Evolutionary conservation across 192 early-diverging fungal species (phyloP), one percentile per base, ranked within the genome.

Genomic region (Obelidium mucronatum): DNA sequence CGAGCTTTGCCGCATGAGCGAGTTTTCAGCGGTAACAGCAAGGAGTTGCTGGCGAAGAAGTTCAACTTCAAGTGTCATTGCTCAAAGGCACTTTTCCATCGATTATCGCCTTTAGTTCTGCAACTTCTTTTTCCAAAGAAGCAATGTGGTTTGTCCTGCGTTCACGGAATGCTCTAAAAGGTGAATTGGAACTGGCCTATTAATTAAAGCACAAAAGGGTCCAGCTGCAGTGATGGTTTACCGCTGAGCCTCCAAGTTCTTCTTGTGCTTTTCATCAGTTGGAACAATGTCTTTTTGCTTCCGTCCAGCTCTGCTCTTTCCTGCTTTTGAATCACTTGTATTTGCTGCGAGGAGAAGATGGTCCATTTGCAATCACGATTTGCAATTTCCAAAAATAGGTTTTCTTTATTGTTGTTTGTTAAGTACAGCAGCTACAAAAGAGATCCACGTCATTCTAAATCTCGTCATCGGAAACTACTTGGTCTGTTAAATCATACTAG

Each of bases 401-500:
- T n/a, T n/a, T n/a, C n/a, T n/a, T n/a, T n/a, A n/a, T n/a, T n/a
- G n/a, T n/a, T n/a, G n/a, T n/a, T n/a, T n/a, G n/a, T n/a, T n/a
- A n/a, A n/a, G n/a, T n/a, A n/a, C n/a, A n/a, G n/a, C n/a, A n/a
- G n/a, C n/a, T n/a, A n/a, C n/a, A n/a, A n/a, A n/a, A n/a, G n/a
- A n/a, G n/a, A n/a, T n/a, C n/a, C n/a, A n/a, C n/a, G n/a, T n/a
- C n/a, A n/a, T n/a, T n/a, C n/a, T n/a, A n/a, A n/a, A n/a, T 65
- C 63, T 51, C 48, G 48, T 8, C 48, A 51, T 51, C 48, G 48
- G n/a, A n/a, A n/a, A n/a, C n/a, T n/a, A n/a, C n/a, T n/a, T n/a
- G n/a, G n/a, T n/a, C n/a, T n/a, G n/a, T n/a, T n/a, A n/a, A n/a
- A n/a, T n/a, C n/a, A n/a, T n/a, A n/a, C n/a, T n/a, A n/a, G n/a